Base-by-base conservation (phyloP, 352 stramenopile species). In the Phytophthora foliorum region DNA sequence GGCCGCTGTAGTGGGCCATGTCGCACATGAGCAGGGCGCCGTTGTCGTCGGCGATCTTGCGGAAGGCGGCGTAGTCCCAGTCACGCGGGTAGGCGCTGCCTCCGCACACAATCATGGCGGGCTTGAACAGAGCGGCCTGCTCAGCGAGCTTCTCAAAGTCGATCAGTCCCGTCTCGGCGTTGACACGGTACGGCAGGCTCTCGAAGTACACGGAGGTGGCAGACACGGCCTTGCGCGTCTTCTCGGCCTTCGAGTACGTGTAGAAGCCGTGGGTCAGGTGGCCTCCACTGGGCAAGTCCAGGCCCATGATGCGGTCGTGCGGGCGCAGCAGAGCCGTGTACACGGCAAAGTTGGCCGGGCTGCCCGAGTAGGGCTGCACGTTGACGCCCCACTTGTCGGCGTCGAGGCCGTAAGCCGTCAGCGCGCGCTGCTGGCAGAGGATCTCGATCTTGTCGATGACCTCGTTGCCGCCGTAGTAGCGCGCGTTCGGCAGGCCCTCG, bases 181-280 rank as follows among this genome's bases (percentile, higher is more conserved):
- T 83, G 46, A 99, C 97, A 31, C 92, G 90, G 90, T 99, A 99
- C 16, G 98, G 98, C 64, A 99, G 87, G 45, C 88, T 98, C 84
- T 99, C 98, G 74, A 99, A 99, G 90, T 99, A 99, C 7, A 99
- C 97, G n/a, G 94, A 99, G 10, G 98, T 99, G n/a, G 98, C 98
- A 5, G 95, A 99, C 65, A 99, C 97, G 55, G 96, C 96, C 89
- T 99, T 99, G 49, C 95, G 84, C 36, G 90, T 98, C 59, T 97
- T 97, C 72, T 98, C 96, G 49, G 97, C 97, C 88, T 99, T 99
- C 31, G 89, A 96, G 83, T 97, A 96, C 55, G 97, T 99, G 91
- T 99, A 98, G 78, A 98, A 98, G 50, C 98, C 98, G 81, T 99
- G 98, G 22, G 98, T 99, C 55, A 99, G 84, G 84, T 99, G 98